Base-by-base conservation (phyloP, 306 rosid genomes). In the peach (Prunus persica) region DNA sequence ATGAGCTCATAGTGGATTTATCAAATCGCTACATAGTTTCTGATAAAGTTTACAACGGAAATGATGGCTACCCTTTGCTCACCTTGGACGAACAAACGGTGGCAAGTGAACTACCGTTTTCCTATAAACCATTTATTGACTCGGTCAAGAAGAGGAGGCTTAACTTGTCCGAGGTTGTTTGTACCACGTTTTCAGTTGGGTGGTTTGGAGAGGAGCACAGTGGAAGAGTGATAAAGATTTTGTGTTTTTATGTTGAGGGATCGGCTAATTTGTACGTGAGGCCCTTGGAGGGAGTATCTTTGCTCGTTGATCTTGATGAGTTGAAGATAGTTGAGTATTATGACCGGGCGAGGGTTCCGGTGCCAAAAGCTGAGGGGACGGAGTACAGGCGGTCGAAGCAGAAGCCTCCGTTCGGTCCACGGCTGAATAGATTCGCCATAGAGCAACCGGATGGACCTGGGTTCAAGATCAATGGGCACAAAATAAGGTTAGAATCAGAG, bases 91-190 rank as follows among this genome's bases (percentile, higher is more conserved):
- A 76, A 54, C 79, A 76, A 54, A 52, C 43, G 22, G 12, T 20
- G 4, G 79, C 79, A 16, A 65, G 72, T 66, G 16, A 0, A 45
- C 58, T 80, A 32, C 84, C 87, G 9, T 51, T 24, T 10, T 71
- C 51, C 3, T 69, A 79, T 65, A 16, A 63, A 8, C 82, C 87
- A 3, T 83, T 83, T 22, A 6, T 38, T 1, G 30, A 80, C 7
- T 80, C 87, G 6, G n/a, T 83, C 18, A 50, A 72, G 61, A 79
- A 80, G 47, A 72, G 87, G 24, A 76, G 78, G 4, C 81, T 80
- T 47, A 72, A 80, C 51, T 18, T 83, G 28, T 69, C 80, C 6
- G 73, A 79, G 11, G 73, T 83, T 6, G 79, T 71, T 28, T 83
- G 82, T 47, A 28, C 52, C 2, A 64, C 76, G 28, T 83, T 43